Percentiles rank a stretch among this genome's conserved stretches.
phyloP scores from a whole-genome alignment of 2,329 filamentous ascomycete species.

The Myrmaecium sp. region DNA sequence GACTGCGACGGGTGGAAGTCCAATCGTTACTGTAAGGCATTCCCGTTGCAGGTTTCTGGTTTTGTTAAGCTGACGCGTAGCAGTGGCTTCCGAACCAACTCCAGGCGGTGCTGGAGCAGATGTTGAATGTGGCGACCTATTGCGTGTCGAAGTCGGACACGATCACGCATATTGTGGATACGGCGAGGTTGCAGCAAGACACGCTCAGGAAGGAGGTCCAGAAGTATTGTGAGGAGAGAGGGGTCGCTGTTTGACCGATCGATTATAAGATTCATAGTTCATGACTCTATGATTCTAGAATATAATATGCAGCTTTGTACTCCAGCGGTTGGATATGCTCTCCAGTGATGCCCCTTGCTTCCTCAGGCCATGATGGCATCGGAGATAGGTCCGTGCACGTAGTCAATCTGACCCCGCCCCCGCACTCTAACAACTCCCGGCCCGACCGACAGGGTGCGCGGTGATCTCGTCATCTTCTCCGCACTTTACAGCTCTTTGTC shows the following conservation, averaged over 20 bases:
- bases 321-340: no score
- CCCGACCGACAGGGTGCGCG: no score
- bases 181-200: slow-evolving; percentile 44
- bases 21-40: slow-evolving; percentile 50
- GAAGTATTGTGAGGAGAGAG: slow-evolving; percentile 53
- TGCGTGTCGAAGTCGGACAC: slow-evolving; percentile 30
- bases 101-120: slow-evolving; percentile 54
- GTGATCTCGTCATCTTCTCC: no score
- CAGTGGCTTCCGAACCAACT: slow-evolving; percentile 69
- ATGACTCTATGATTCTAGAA: no score
- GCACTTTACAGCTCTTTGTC: no score
- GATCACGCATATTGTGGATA: slow-evolving; percentile 51
- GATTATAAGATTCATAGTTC: no score
- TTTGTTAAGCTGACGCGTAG: background rate
- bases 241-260: slow-evolving; percentile 17
- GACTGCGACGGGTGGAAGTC: slow-evolving; percentile 63
- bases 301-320: no score
- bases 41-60: background rate
- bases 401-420: no score
- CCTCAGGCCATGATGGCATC: no score
- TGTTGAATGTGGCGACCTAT: slow-evolving; percentile 40
- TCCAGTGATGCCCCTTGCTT: no score
- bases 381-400: no score
- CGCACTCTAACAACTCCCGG: no score
- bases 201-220: slow-evolving; percentile 56